These are phyloP conservation scores for Daldinia sp. DNA, from an alignment of 2,329 filamentous ascomycete genomes.

Conservation along the genomic window DNA sequence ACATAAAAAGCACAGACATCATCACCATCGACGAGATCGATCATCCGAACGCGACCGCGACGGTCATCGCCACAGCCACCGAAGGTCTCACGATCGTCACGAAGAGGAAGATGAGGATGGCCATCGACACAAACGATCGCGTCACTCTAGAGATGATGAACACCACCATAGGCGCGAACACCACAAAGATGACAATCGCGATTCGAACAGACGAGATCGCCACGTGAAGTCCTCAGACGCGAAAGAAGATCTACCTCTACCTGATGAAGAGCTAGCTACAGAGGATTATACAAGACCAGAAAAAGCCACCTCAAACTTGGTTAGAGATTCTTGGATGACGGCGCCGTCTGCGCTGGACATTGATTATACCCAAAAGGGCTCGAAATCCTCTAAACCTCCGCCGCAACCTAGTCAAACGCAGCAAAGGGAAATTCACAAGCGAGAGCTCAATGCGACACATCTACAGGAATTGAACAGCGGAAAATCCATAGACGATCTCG, in stretches of 20 bases:
- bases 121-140: constrained; percentile 74
- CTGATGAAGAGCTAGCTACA: constrained; percentile 61
- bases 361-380: constrained; percentile 79
- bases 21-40: constrained; percentile 64
- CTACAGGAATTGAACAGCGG: constrained; percentile 71
- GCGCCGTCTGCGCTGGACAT: constrained; percentile 84
- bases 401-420: constrained; percentile 68
- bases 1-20: constrained; percentile 57
- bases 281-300: constrained; percentile 46
- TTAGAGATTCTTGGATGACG: constrained; percentile 95
- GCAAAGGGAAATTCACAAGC: constrained; percentile 78
- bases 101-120: constrained; percentile 64
- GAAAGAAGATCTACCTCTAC: constrained; percentile 64
- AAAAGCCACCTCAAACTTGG: constrained; percentile 57
- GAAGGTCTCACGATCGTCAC: constrained; percentile 54
- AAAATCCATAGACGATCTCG: constrained; percentile 64
- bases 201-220: constrained; percentile 51
- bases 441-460: constrained; percentile 80
- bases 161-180: constrained; percentile 52
- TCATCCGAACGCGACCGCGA: constrained; percentile 57
- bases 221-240: constrained; percentile 60
- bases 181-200: constrained; percentile 50
- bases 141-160: constrained; percentile 66
- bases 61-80: constrained; percentile 50
- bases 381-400: constrained; percentile 66